Conservation (phyloP, 2,329 filamentous ascomycete genomes). For the Parascedosporium putredinis region DNA sequence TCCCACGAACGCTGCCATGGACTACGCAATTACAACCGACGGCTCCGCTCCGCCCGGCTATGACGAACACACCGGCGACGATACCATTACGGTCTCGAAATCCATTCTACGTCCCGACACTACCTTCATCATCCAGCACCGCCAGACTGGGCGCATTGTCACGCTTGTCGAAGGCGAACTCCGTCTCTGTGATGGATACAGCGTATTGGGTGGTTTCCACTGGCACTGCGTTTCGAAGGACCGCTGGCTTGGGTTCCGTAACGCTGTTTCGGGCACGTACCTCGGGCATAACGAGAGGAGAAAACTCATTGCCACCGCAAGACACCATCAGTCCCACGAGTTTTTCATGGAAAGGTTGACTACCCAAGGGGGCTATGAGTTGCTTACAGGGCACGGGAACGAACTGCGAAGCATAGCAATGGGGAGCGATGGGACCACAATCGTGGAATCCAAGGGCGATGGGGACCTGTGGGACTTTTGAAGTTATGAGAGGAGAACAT, state of each 20-base stretch:
- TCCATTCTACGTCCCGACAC: slow-evolving; percentile 13
- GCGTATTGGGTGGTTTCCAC: slow-evolving; percentile 17
- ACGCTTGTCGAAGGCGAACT: slow-evolving; percentile 21
- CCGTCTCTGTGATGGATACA: slow-evolving; percentile 13
- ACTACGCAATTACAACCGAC: background rate
- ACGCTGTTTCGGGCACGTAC: slow-evolving; percentile 21
- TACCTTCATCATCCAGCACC: slow-evolving; percentile 21
- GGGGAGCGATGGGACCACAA: slow-evolving; percentile 12
- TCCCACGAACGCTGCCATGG: background rate
- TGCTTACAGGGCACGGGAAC: slow-evolving; percentile 18
- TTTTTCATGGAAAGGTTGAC: slow-evolving; percentile 19
- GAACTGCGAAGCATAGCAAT: slow-evolving; percentile 21
- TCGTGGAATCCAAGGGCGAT: slow-evolving; percentile 16
- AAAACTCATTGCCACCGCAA: slow-evolving; percentile 15
- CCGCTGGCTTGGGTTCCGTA: slow-evolving; percentile 27
- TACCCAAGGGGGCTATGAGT: slow-evolving; percentile 22
- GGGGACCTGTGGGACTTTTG: slow-evolving; percentile 23
- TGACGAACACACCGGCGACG: background rate
- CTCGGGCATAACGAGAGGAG: slow-evolving; percentile 21
- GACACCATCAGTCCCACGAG: slow-evolving; percentile 18
- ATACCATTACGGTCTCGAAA: background rate
- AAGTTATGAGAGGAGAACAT: too few species aligned
- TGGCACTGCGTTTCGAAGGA: slow-evolving; percentile 27
- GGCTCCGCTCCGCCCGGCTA: background rate
- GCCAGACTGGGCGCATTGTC: slow-evolving; percentile 17